phyloP scores from a whole-genome alignment of 1,284 basidiomycete genomes.

The Rhodotorula sp. region DNA sequence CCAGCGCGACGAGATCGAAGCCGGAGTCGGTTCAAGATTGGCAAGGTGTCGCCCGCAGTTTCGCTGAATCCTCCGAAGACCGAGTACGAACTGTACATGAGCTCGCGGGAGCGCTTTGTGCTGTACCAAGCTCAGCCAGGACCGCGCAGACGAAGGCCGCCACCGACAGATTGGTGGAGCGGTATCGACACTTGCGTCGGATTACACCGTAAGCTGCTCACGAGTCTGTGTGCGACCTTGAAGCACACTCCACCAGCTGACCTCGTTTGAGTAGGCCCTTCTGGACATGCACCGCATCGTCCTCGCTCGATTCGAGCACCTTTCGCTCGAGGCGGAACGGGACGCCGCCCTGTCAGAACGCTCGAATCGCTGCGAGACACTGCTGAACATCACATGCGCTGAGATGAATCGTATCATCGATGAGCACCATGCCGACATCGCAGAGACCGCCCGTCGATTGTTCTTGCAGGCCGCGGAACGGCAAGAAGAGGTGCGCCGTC shows the following conservation, averaged over 20 bases:
- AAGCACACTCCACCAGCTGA: background rate
- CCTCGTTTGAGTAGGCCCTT: slow-evolving; percentile 56
- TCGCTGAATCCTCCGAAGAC: no score
- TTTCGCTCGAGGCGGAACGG: slow-evolving; percentile 6
- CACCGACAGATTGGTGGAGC: no score
- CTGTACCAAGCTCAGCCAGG: no score
- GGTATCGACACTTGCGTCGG: no score
- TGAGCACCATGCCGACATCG: slow-evolving; percentile 43
- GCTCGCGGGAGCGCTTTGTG: no score
- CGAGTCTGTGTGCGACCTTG: background rate
- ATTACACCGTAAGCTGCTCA: no score
- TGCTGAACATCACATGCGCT: slow-evolving; percentile 80
- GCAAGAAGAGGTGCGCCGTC: slow-evolving; percentile 23
- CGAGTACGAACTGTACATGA: no score
- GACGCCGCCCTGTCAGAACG: slow-evolving; percentile 40
- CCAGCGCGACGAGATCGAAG: no score
- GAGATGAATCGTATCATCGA: slow-evolving; percentile 64
- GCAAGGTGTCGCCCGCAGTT: no score
- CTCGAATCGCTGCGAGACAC: slow-evolving; percentile 76
- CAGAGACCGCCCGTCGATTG: slow-evolving; percentile 1
- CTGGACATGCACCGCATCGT: slow-evolving; percentile 67
- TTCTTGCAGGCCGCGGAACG: slow-evolving; percentile 23
- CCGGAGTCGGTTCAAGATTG: no score
- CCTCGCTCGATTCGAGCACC: slow-evolving; percentile 44
- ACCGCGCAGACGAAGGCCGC: no score